Base-by-base conservation (phyloP, 176 grass and related monocot species). In the Poa annua region DNA sequence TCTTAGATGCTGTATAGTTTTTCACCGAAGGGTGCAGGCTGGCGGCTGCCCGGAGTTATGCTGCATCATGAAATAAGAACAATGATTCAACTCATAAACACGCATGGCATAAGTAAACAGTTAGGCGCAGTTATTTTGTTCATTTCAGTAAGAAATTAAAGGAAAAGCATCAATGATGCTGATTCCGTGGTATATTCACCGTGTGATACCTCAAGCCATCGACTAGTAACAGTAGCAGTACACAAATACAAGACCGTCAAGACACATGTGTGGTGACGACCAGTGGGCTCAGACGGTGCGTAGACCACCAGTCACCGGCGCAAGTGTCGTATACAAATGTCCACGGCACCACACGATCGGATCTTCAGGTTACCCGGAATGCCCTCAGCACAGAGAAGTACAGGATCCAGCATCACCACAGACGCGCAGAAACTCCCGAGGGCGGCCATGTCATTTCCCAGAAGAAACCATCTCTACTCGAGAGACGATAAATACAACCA, bases 401-500 rank as follows among this genome's bases (percentile, higher is more conserved):
- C 15, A 21, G 25, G 26, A 24, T 49, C 38, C n/a, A 21, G 32
- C 6, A 39, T 25, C 50, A 81, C 78, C 88, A 77, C 72, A 72
- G 9, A 81, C 34, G 22, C 32, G 71, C 63, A 81, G 14, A 44
- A 60, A 69, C 6, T 85, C 16, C 70, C 5, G 0, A 47, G 88
- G 82, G 14, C 63, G 61, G 44, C 62, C 39, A 35, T 25, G 83
- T 20, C 88, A 81, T 82, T 72, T 71, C 83, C 4, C 33, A 22
- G 3, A 56, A 71, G 22, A 77, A 71, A 77, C 32, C 60, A 11
- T 49, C 69, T 59, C 59, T 66, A 0, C 11, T 6, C 2, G 12
- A 32, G n/a, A n/a, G 76, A 41, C 29, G 42, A 89, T 77, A 85
- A 53, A 89, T 85, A 71, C 53, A 52, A 44, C 33, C 72, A 70